These are phyloP conservation scores for Fusarium hainanense DNA, from an alignment of 2,329 filamentous ascomycete species.

Conservation along the genomic window DNA sequence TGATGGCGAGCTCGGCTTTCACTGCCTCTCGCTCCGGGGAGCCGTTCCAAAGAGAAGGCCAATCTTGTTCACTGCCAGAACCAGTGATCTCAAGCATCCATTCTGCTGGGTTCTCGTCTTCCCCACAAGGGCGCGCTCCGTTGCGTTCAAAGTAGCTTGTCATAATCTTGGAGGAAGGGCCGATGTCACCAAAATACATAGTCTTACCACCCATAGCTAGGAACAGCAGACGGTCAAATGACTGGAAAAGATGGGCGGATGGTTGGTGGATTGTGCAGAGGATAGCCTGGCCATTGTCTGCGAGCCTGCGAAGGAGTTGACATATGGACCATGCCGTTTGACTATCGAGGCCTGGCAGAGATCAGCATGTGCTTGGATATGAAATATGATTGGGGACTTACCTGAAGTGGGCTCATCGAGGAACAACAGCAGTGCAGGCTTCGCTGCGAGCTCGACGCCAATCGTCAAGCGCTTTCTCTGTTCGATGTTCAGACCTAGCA, in stretches of 20 bases:
- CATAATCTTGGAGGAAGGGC: conserved; percentile 47
- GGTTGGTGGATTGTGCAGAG: conserved; percentile 61
- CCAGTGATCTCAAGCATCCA: conserved; percentile 67
- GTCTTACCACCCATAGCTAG: conserved; percentile 66
- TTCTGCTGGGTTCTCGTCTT: conserved; percentile 72
- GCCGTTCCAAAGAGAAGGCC: conserved; percentile 52
- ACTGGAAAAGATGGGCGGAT: conserved; percentile 56
- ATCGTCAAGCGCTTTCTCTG: conserved; percentile 72
- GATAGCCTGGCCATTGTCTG: conserved; percentile 57
- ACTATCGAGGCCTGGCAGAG: conserved; percentile 63
- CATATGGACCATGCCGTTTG: conserved; percentile 82
- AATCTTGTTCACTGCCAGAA: conserved; percentile 58
- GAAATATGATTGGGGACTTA: neutral
- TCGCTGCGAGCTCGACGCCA: conserved; percentile 79
- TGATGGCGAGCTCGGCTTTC: conserved; percentile 11
- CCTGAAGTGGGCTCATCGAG: conserved; percentile 82
- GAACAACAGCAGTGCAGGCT: conserved; percentile 77
- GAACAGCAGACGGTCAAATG: conserved; percentile 66
- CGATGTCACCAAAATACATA: conserved; percentile 68
- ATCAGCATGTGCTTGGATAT: neutral
- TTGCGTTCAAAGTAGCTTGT: conserved; percentile 70
- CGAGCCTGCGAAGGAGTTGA: conserved; percentile 73
- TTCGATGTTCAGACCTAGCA: conserved; percentile 52
- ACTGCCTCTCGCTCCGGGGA: conserved; percentile 52
- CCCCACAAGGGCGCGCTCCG: conserved; percentile 64